These are phyloP conservation scores for Monosporascus sp. DNA, from an alignment of 2,329 filamentous ascomycete species.

Conservation along the genomic window DNA sequence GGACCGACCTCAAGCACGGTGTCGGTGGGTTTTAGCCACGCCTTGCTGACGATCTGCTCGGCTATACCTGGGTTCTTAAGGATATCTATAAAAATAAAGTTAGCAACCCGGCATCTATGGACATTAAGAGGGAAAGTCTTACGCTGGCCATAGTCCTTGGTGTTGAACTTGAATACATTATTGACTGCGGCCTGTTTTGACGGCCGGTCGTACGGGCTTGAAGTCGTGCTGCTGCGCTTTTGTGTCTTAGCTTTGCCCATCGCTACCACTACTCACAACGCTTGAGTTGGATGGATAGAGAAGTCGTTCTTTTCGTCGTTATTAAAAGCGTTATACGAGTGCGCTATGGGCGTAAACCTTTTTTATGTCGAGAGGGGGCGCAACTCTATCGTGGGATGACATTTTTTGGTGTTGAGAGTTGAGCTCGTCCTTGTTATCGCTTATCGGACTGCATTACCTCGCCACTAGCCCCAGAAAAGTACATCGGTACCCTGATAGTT, in stretches of 20 bases:
- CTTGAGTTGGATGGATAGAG: too few species aligned
- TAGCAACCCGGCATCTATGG: background rate
- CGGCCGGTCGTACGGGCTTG: constrained; percentile 37
- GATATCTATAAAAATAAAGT: constrained; percentile 56
- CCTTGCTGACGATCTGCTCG: constrained; percentile 66
- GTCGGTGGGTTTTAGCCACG: constrained; percentile 83
- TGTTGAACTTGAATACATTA: constrained; percentile 97
- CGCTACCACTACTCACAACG: background rate
- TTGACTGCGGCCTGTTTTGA: constrained; percentile 45
- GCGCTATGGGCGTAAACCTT: too few species aligned
- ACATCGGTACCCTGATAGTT: background rate
- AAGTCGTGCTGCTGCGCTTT: constrained; percentile 28
- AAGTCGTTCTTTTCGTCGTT: too few species aligned
- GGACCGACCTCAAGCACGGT: constrained; percentile 82
- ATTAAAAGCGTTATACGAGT: too few species aligned
- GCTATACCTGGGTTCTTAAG: constrained; percentile 87
- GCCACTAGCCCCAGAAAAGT: background rate
- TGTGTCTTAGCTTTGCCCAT: constrained; percentile 38
- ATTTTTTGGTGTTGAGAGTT: background rate
- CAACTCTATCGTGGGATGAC: background rate
- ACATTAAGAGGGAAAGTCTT: background rate
- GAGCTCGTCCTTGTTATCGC: background rate
- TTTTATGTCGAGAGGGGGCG: background rate
- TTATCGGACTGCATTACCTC: background rate
- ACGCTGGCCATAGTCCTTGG: constrained; percentile 67